phyloP scores from a whole-genome alignment of 2,329 filamentous ascomycete species.

The Alternaria viburni region DNA sequence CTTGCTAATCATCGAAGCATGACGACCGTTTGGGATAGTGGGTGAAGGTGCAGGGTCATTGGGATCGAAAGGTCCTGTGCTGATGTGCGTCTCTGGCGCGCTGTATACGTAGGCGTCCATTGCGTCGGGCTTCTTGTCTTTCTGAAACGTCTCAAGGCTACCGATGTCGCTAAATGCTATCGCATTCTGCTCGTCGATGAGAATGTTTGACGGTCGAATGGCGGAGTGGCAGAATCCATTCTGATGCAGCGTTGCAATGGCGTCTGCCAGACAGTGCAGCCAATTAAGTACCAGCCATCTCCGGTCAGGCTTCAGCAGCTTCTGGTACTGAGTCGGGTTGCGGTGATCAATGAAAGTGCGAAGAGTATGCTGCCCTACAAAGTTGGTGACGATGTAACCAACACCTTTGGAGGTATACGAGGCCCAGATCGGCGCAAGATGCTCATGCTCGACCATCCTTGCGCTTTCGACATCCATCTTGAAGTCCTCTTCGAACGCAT shows the following conservation, averaged over 20 bases:
- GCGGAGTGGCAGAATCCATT: constrained; percentile 69
- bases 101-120: constrained; percentile 76
- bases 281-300: constrained; percentile 71
- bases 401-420: constrained; percentile 70
- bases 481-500: constrained; percentile 57
- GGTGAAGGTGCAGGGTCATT: constrained; percentile 17
- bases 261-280: constrained; percentile 75
- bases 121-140: constrained; percentile 63
- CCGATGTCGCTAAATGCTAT: constrained; percentile 71
- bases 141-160: constrained; percentile 56
- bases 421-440: constrained; percentile 73
- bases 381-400: constrained; percentile 71
- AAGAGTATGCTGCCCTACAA: constrained; percentile 70
- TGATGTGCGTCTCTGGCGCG: constrained; percentile 65
- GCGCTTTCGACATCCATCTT: constrained; percentile 66
- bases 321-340: constrained; percentile 67
- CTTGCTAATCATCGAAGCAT: constrained; percentile 44
- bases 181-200: constrained; percentile 69
- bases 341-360: constrained; percentile 69
- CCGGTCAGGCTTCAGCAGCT: constrained; percentile 65
- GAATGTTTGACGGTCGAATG: constrained; percentile 73
- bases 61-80: constrained; percentile 28
- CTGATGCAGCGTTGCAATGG: constrained; percentile 70
- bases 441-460: constrained; percentile 67
- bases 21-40: constrained; percentile 24